Evolutionary conservation across 441 rosid species (phyloP).

Genomic region (Aleurites moluccanus): DNA sequence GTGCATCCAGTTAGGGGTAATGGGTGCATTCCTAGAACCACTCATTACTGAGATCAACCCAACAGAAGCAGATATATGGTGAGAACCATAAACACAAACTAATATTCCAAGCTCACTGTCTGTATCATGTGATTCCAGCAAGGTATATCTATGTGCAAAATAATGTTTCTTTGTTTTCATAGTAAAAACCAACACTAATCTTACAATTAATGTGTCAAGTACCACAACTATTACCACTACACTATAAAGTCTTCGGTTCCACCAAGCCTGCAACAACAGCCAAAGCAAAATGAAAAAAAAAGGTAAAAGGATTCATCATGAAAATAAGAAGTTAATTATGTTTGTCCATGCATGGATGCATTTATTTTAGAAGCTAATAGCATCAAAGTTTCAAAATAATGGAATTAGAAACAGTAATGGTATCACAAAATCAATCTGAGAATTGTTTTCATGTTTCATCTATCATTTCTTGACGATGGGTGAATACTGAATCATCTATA

Average conservation of each 20-base stretch:
- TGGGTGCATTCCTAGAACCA: slow-evolving; percentile 38
- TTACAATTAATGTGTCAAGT: slow-evolving; percentile 55
- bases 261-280: slow-evolving; percentile 38
- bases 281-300: not conserved
- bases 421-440: too few relatives aligned
- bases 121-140: slow-evolving; percentile 47
- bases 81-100: slow-evolving; percentile 67
- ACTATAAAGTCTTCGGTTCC: slow-evolving; percentile 38
- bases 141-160: slow-evolving; percentile 38
- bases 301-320: not conserved
- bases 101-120: slow-evolving; percentile 61
- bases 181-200: slow-evolving; percentile 43
- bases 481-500: too few relatives aligned
- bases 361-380: too few relatives aligned
- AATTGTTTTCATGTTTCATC: too few relatives aligned
- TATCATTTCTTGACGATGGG: too few relatives aligned
- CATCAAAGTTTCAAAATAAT: too few relatives aligned
- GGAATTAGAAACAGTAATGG: not conserved
- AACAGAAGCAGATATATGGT: slow-evolving; percentile 55
- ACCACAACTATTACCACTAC: slow-evolving; percentile 53
- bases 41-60: slow-evolving; percentile 52
- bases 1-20: slow-evolving; percentile 63
- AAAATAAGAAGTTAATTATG: too few relatives aligned
- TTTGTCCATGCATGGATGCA: too few relatives aligned
- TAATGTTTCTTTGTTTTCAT: slow-evolving; percentile 40